Conservation (phyloP, 2,329 filamentous ascomycete genomes). For the Ophiostoma angusticollis region DNA sequence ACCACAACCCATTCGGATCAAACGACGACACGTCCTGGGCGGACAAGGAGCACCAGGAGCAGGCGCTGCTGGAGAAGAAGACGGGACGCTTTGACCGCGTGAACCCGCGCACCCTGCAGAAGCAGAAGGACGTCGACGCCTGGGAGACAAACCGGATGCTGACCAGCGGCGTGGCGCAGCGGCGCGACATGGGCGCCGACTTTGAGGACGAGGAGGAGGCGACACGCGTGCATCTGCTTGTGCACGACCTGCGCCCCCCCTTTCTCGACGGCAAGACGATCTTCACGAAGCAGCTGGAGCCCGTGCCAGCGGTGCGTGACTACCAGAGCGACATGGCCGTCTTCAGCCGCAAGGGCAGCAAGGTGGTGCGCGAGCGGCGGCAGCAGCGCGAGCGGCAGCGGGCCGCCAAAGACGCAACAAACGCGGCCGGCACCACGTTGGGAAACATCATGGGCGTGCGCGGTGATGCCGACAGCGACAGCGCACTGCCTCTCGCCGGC, state of each 20-base stretch:
- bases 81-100: slow-evolving; percentile 51
- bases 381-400: slow-evolving; percentile 89
- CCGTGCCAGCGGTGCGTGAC: slow-evolving; percentile 83
- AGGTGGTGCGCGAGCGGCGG: slow-evolving; percentile 78
- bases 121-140: slow-evolving; percentile 88
- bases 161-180: slow-evolving; percentile 86
- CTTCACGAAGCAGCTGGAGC: slow-evolving; percentile 94
- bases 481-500: slow-evolving; percentile 62
- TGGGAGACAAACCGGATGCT: slow-evolving; percentile 99
- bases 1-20: slow-evolving; percentile 81
- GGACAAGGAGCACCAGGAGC: slow-evolving; percentile 55
- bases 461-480: slow-evolving; percentile 87
- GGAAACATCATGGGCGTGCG: slow-evolving; percentile 95
- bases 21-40: slow-evolving; percentile 64
- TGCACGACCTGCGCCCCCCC: slow-evolving; percentile 86
- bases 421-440: slow-evolving; percentile 76
- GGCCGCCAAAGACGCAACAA: slow-evolving; percentile 90
- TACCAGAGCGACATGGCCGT: slow-evolving; percentile 98
- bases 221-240: slow-evolving; percentile 76
- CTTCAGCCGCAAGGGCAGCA: slow-evolving; percentile 89
- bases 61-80: slow-evolving; percentile 68
- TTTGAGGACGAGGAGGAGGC: slow-evolving; percentile 86
- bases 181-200: slow-evolving; percentile 66
- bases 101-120: slow-evolving; percentile 65
- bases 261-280: slow-evolving; percentile 91